Base-by-base conservation (phyloP, 2,329 filamentous ascomycete genomes). In the Fusarium chaquense region DNA sequence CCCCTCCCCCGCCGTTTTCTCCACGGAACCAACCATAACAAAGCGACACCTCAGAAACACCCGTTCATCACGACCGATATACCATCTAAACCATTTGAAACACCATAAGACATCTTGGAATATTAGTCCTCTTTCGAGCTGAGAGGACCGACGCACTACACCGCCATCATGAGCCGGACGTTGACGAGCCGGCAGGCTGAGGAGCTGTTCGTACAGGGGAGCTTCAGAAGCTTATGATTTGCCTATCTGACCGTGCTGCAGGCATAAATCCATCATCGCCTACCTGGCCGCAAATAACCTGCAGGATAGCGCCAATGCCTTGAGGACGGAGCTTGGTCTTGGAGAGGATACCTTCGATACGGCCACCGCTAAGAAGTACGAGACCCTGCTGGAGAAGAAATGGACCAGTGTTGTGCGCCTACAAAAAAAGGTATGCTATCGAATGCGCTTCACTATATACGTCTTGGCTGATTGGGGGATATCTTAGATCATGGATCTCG, bases 381-480 rank as follows among this genome's bases (percentile, higher is more conserved):
- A 97, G 81, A 92, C 93, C 3, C 82, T 98, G 30, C 82, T 98
- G 72, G 95, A 98, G 85, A 98, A 97, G 87, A 98, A 98, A 84
- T 98, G 95, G 95, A 98, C 95, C 22, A 96, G 93, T 75, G 92
- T 98, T 30, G 94, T 98, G 75, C 88, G 95, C 66, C 81, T 98
- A 79, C 95, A 98, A 82, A 98, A 97, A 82, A 98, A 97, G 92
- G 93, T 92, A 81, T 52, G 80, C n/a, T 16, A 8, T 33, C 45
- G 38, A 40, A 32, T 56, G 53, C 55, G 52, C 52, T 24, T 53
- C 58, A 54, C 44, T 18, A 4, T 15, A n/a, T 30, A 36, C 16
- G n/a, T 16, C 44, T n/a, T 51, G n/a, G 58, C 67, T 60, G 38
- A 52, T 36, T 38, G 62, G 49, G 58, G 58, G 28, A 22, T 30